Evolutionary conservation across 345 rosid genomes (phyloP).

Genomic region (Cardamine resedifolia): DNA sequence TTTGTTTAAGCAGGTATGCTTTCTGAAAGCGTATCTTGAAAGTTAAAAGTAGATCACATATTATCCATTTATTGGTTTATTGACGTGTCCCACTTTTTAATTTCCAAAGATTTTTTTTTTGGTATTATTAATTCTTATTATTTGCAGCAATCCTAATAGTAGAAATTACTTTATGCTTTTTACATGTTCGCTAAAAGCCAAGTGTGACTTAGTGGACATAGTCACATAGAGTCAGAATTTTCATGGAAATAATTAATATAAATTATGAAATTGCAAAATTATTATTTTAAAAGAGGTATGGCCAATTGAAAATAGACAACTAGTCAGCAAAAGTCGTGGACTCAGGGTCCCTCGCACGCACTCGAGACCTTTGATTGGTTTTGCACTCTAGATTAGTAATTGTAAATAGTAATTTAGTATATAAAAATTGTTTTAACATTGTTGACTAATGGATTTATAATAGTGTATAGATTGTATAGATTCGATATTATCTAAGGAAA

Average conservation of each 20-base stretch:
- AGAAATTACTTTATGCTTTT: constrained; percentile 8
- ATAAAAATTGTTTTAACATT: neutral
- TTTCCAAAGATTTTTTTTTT: neutral
- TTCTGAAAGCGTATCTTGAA: neutral
- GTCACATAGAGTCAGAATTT: constrained; percentile 6
- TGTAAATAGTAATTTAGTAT: neutral
- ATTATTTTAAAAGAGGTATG: neutral
- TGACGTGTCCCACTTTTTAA: constrained; percentile 17
- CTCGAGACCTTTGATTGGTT: neutral
- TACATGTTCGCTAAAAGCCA: neutral
- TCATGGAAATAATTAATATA: constrained; percentile 3
- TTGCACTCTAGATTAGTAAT: constrained; percentile 11
- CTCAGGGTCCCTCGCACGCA: constrained; percentile 18
- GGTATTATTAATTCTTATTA: neutral
- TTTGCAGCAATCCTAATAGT: neutral
- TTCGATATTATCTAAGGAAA: no score
- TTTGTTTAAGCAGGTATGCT: neutral
- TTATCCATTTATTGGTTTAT: constrained; percentile 11
- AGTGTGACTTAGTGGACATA: constrained; percentile 13
- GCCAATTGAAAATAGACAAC: constrained; percentile 24
- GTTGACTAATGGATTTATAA: neutral
- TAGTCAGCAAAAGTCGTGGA: constrained; percentile 9
- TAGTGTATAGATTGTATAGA: no score
- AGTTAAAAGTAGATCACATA: neutral
- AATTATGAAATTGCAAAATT: neutral